Evolutionary conservation across 768 basidiomycete genomes (phyloP).

Genomic region (Inosperma sp.): DNA sequence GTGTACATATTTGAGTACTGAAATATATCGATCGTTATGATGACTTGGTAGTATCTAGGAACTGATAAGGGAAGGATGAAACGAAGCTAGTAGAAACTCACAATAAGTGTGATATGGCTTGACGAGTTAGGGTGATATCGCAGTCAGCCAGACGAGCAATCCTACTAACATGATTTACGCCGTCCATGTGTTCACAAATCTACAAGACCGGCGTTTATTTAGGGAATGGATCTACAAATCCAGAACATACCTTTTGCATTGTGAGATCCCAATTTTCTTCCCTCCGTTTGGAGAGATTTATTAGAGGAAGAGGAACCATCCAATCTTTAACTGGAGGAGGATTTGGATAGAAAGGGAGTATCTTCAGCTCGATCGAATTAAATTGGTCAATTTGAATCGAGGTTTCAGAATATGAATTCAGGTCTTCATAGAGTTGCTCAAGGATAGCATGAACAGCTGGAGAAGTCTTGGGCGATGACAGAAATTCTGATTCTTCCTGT

Average conservation of each 20-base stretch:
- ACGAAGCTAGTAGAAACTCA: conserved; percentile 34
- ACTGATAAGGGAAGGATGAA: conserved; percentile 10
- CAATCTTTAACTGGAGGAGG: conserved; percentile 87
- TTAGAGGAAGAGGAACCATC: conserved; percentile 91
- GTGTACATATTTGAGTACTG: conserved; percentile 99
- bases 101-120: conserved; percentile 90
- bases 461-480: conserved; percentile 69
- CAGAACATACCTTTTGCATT: conserved; percentile 62
- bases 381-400: conserved; percentile 87
- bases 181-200: conserved; percentile 82
- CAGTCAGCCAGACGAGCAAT: conserved; percentile 92
- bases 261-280: conserved; percentile 97
- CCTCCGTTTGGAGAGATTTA: conserved; percentile 72
- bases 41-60: conserved; percentile 86
- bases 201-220: conserved; percentile 23
- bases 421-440: conserved; percentile 94
- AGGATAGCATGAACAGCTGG: conserved; percentile 74
- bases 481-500: conserved; percentile 84
- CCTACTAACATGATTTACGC: conserved; percentile 83
- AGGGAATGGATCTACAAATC: background rate
- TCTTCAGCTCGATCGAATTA: conserved; percentile 93
- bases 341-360: conserved; percentile 96
- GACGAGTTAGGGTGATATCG: conserved; percentile 74
- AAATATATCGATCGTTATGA: conserved; percentile 96
- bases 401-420: conserved; percentile 97